These are phyloP conservation scores for Samsoniella hepiali DNA, from an alignment of 2,329 filamentous ascomycete species.

Conservation along the genomic window DNA sequence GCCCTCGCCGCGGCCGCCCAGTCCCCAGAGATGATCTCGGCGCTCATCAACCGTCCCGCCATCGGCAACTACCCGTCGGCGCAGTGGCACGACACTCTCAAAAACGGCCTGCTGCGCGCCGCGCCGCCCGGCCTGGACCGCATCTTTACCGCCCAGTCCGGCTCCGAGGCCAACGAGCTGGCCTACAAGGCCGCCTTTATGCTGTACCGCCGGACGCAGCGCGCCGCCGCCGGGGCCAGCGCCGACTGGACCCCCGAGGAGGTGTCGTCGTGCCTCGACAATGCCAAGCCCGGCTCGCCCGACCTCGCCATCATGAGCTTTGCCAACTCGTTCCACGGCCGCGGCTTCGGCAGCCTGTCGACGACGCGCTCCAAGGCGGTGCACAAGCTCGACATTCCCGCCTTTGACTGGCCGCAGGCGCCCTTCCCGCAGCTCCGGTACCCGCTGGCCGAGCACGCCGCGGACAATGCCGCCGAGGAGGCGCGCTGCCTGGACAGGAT, in stretches of 20 bases:
- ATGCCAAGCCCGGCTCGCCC: constrained; percentile 69
- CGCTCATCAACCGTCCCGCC: constrained; percentile 75
- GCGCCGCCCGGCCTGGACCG: constrained; percentile 73
- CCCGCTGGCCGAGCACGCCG: constrained; percentile 65
- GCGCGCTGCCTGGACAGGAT: constrained; percentile 69
- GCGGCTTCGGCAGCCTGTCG: constrained; percentile 73
- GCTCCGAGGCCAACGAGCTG: constrained; percentile 80
- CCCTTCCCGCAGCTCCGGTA: constrained; percentile 75
- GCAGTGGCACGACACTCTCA: constrained; percentile 70
- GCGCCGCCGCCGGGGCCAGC: constrained; percentile 67
- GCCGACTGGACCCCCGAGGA: constrained; percentile 71
- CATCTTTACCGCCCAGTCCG: constrained; percentile 76
- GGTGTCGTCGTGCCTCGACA: constrained; percentile 64
- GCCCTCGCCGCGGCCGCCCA: constrained; percentile 61
- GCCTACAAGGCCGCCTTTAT: constrained; percentile 87
- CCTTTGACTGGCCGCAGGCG: constrained; percentile 85
- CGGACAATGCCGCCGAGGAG: constrained; percentile 70
- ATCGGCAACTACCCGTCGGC: constrained; percentile 77
- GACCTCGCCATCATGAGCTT: constrained; percentile 76
- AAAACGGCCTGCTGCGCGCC: constrained; percentile 67
- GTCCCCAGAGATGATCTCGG: constrained; percentile 68
- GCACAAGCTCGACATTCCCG: constrained; percentile 84
- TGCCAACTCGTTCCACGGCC: constrained; percentile 75
- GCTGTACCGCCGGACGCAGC: constrained; percentile 70
- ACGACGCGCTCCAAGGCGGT: constrained; percentile 80